Base-by-base conservation (phyloP, 805 yeast genomes). In the Zygoascus biomembranicola region DNA sequence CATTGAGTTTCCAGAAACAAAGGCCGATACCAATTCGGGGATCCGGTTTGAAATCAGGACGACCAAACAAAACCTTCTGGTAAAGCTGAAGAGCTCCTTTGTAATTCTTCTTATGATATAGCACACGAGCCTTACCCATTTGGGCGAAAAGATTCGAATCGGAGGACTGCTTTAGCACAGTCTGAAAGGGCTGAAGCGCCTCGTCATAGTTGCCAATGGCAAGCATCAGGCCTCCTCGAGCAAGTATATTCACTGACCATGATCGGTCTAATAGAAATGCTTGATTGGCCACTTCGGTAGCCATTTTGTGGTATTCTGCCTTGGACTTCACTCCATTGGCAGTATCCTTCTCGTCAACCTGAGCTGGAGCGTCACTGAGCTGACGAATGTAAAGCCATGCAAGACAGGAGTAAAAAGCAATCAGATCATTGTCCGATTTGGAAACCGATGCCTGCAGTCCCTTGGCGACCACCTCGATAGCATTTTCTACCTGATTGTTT, bases 21-120 rank as follows among this genome's bases (percentile, higher is more conserved):
- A 94, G 72, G 37, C 99, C 99, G 56, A 92, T 81, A 31, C 98
- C 99, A 56, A 94, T 78, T 68, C 99, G 77, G 18, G 97, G 95
- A 70, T 92, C 97, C 4, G 98, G 97, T 60, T 79, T 78, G 60
- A 85, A 71, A 20, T 58, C 50, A 1, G 97, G 97, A 57, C 89
- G 84, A 49, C 83, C 74, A 35, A 84, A 76, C 59, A 94, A 73
- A 8, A 87, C 83, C 58, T 85, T 86, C 73, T 94, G 99, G 69
- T 87, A 94, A 32, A 87, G 67, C 66, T 84, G 84, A 62, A 94
- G 76, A 14, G 96, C 90, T 5, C 78, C 81, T 23, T 77, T 67
- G 67, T 82, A 90, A 65, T 86, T 85, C 56, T 81, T 83, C 66
- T 84, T 86, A 57, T 78, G 78, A 64, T 87, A 84, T 35, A 83